Base-by-base conservation (phyloP, 2,329 filamentous ascomycete genomes). In the Cladosporium phlei region DNA sequence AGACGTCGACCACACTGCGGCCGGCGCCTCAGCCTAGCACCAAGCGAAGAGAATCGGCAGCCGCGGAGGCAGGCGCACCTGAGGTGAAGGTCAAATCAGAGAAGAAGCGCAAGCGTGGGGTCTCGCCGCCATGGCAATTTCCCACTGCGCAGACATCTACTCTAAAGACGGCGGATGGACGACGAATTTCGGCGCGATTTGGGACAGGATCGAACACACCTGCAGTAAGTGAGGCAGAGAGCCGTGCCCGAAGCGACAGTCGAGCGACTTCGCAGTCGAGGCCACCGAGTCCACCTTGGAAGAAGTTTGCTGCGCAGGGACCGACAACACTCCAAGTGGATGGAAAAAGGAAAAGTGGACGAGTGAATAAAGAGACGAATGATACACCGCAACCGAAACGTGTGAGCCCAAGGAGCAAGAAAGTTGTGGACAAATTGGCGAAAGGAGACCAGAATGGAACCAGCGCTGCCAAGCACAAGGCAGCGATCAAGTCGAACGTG, bases 201-300 rank as follows among this genome's bases (percentile, higher is more conserved):
- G 59, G 57, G 35, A 51, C 38, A 10, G 34, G 33, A n/a, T 54
- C 52, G 17, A 49, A 43, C 24, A 54, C 53, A n/a, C 57, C 57
- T 8, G 52, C 48, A 17, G 51, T 43, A 9, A 60, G 56, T 33
- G 56, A 60, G 21, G 49, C 46, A 27, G 59, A 60, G 24, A 52
- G 50, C 12, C 49, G 56, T 16, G 47, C 30, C 10, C 51, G 55
- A 5, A 59, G 58, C 39, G 46, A 45, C 28, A 58, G 55, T 39
- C 53, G 56, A 37, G 52, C 55, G 17, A 47, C 34, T 19, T 54
- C 59, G 46, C 53, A 67, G 49, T 64, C 72, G 52, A 66, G 72
- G 69, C 70, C 72, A 44, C 75, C 77, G 50, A 97, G 91, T 53
- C 93, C 93, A 55, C 93, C 93, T 17, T 98, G 93, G 93, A 97